Base-by-base conservation (phyloP, 257 asterid species). In the Nicotiana otophora region DNA sequence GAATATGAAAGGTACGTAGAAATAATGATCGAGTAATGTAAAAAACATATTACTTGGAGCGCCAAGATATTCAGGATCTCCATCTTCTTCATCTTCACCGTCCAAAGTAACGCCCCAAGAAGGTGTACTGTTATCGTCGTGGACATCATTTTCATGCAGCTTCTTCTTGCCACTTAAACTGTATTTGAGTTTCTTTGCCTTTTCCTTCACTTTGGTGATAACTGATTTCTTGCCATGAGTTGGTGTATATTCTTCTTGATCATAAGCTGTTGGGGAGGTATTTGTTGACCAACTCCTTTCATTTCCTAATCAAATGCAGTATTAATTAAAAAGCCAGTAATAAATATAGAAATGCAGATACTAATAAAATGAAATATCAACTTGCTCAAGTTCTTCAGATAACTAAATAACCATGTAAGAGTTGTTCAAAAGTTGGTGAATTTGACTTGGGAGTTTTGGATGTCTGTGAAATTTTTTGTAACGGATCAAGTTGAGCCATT, bases 1-100 rank as follows among this genome's bases (percentile, higher is more conserved):
- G 12, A 42, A 9, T 30, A 12, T 36, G 6, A 69, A 36, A 28
- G 30, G 5, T 42, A 42, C 11, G 51, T 30, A 7, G 17, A 23
- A 9, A 26, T 60, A 61, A 20, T 26, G 34, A 57, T 1, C 4
- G 4, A 54, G 30, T 57, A 30, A 57, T 19, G 17, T 62, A 3
- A 80, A 79, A 2, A 79, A 79, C 15, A 42, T 23, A 36, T 81
- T 92, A 96, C 99, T 96, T 87, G 99, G 99, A 68, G 98, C 99
- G 48, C 99, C 99, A 58, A 92, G 92, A 83, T 91, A 96, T 78
- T 96, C 99, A 42, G 99, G 98, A 84, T 93, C 95, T 14, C 86
- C 91, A 12, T 90, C 91, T 16, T 58, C 81, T 69, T 84, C 77
- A 4, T 78, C 91, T 1, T 85, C 86, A 7, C 88, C 93, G 7